phyloP scores from a whole-genome alignment of 202 grass and related monocot genomes.

The Schoenoplectus triqueter region DNA sequence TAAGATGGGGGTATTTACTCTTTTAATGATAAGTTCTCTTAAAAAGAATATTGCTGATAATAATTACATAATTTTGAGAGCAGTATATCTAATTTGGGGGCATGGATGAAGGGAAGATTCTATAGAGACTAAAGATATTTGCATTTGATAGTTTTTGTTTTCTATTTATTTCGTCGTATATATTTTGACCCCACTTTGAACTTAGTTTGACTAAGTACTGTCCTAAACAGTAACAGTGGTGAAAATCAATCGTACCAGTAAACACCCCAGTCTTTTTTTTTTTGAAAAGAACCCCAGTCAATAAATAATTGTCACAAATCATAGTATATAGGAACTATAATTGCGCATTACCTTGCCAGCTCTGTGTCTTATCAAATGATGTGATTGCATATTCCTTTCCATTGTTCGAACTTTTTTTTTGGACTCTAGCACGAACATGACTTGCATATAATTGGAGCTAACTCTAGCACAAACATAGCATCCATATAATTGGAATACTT shows the following conservation, averaged over 20 bases:
- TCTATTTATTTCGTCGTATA: not conserved
- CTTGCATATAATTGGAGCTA: constrained; percentile 2
- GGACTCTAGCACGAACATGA: not conserved
- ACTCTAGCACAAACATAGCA: not conserved
- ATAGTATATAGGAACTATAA: not conserved
- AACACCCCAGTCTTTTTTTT: not conserved
- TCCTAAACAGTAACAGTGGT: not conserved
- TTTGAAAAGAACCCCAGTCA: too few species aligned
- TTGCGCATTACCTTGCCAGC: not conserved
- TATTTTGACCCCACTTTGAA: not conserved
- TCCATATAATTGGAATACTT: not conserved
- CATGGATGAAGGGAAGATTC: too few species aligned
- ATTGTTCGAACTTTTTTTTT: not conserved
- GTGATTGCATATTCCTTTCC: not conserved
- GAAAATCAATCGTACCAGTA: not conserved
- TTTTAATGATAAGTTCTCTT: not conserved
- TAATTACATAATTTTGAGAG: not conserved
- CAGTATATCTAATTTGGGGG: not conserved
- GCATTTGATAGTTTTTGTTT: not conserved
- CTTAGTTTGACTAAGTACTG: not conserved
- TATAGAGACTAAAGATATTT: too few species aligned
- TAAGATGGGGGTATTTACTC: not conserved
- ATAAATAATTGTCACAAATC: not conserved
- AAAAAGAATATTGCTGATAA: not conserved
- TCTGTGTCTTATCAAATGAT: constrained; percentile 10